Base-by-base conservation (phyloP, 768 basidiomycete species). In the Gloeophyllum trabeum region DNA sequence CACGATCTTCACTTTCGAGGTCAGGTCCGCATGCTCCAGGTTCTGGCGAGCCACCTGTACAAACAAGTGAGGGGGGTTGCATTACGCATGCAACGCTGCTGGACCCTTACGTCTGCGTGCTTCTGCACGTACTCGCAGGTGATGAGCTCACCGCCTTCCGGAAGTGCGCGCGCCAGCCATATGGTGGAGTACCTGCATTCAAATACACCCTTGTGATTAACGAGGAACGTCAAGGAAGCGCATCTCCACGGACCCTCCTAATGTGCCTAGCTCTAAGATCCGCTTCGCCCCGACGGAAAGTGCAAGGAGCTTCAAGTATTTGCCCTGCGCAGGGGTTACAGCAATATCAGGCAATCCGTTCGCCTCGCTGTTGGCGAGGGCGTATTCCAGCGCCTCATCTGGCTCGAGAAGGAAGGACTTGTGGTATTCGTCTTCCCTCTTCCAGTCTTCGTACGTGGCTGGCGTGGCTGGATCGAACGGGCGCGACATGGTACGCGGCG, bases 201-300 rank as follows among this genome's bases (percentile, higher is more conserved):
- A 12, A 10, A 21, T 35, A 3, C 19, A 14, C 22, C n/a, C n/a
- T n/a, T n/a, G 22, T 35, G 4, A 19, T 13, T 16, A 26, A 6
- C 30, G 19, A 18, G 21, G 6, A 35, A 36, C 13, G 24, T 23
- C 24, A 24, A n/a, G 7, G 34, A 21, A 21, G 13, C 7, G 36
- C 7, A 37, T 7, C 6, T 10, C 14, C 4, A 37, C 55, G 28
- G 47, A 79, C 79, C 79, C 81, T 48, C 75, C 78, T 12, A 81
- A 63, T 4, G 79, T 81, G 0, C 79, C 81, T 37, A 84, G 69
- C 51, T 81, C 79, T 35, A 84, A 55, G n/a, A 80, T 64, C 43
- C 67, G 58, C 60, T 73, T 75, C 32, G 78, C 79, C 12, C 64
- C 57, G 25, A 75, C 65, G 3, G 73, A 67, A 30, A 59, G 58